These are phyloP conservation scores for Scheffersomyces titani DNA, from an alignment of 1,139 yeast genomes.

Conservation along the genomic window DNA sequence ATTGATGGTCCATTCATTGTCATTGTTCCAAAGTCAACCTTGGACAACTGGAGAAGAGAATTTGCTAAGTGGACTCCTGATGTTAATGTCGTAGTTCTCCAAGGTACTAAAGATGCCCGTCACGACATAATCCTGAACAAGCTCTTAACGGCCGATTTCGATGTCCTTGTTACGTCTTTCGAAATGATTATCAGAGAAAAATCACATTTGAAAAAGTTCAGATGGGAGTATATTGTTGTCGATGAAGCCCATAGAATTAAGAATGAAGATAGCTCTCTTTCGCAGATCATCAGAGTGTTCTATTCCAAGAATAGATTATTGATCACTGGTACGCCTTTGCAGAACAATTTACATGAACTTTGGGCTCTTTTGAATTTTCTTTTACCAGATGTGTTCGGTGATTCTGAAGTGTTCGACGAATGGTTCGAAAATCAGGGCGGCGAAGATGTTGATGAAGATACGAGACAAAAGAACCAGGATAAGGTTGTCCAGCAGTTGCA, in stretches of 20 bases:
- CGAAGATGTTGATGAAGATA: conserved; percentile 34
- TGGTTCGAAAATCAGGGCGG: conserved; percentile 64
- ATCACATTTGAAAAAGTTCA: conserved; percentile 71
- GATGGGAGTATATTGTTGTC: conserved; percentile 92
- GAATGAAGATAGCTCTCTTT: conserved; percentile 86
- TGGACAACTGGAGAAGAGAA: conserved; percentile 95
- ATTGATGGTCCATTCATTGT: conserved; percentile 91
- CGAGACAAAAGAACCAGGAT: conserved; percentile 59
- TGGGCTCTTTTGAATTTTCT: conserved; percentile 93
- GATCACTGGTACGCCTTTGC: conserved; percentile 95
- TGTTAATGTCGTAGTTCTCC: conserved; percentile 80
- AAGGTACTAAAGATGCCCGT: conserved; percentile 85
- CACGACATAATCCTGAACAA: conserved; percentile 57
- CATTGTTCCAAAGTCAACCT: conserved; percentile 91
- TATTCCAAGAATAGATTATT: conserved; percentile 81
- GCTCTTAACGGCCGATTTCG: conserved; percentile 75
- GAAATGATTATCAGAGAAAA: conserved; percentile 93
- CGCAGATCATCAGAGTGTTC: conserved; percentile 86
- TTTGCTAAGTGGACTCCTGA: conserved; percentile 95
- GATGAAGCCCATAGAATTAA: conserved; percentile 98
- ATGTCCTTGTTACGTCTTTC: conserved; percentile 85
- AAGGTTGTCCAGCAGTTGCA: conserved; percentile 82
- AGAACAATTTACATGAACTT: conserved; percentile 89
- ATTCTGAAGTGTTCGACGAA: conserved; percentile 83
- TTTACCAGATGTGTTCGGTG: conserved; percentile 92